These are phyloP conservation scores for Hypomontagnella submonticulosa DNA, from an alignment of 495 filamentous ascomycete species.

Conservation along the genomic window DNA sequence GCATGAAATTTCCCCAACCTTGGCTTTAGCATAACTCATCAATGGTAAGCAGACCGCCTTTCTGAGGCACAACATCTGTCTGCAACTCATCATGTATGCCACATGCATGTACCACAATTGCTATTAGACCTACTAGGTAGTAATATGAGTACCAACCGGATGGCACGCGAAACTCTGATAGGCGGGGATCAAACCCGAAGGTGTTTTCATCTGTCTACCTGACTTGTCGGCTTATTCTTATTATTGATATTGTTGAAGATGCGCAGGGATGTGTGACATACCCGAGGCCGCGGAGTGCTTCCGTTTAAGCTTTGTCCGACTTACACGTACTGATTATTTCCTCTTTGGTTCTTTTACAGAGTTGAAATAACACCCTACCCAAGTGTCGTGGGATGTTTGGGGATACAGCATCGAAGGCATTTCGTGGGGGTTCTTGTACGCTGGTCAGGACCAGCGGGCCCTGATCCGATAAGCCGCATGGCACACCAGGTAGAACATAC, in stretches of 20 bases:
- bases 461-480: slow-evolving; percentile 7
- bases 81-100: slow-evolving; percentile 16
- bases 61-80: slow-evolving; percentile 3
- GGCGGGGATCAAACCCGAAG: not conserved
- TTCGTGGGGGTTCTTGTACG: slow-evolving; percentile 22
- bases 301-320: slow-evolving; percentile 10
- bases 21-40: slow-evolving; percentile 3
- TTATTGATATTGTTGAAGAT: not conserved
- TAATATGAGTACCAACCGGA: slow-evolving; percentile 15
- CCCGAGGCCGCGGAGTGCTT: slow-evolving; percentile 7
- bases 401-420: not conserved
- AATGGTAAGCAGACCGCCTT: slow-evolving; percentile 26
- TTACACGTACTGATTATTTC: not conserved
- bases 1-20: not conserved
- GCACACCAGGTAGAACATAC: not conserved
- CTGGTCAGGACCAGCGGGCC: not conserved
- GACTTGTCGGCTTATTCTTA: slow-evolving; percentile 20
- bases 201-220: slow-evolving; percentile 32
- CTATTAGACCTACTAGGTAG: not conserved
- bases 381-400: not conserved
- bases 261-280: not conserved
- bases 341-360: slow-evolving; percentile 4
- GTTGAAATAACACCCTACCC: not conserved
- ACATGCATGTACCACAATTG: slow-evolving; percentile 14
- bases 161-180: slow-evolving; percentile 25